These are phyloP conservation scores for Inonotus obliquus DNA, from an alignment of 1,284 basidiomycete species.

Conservation along the genomic window DNA sequence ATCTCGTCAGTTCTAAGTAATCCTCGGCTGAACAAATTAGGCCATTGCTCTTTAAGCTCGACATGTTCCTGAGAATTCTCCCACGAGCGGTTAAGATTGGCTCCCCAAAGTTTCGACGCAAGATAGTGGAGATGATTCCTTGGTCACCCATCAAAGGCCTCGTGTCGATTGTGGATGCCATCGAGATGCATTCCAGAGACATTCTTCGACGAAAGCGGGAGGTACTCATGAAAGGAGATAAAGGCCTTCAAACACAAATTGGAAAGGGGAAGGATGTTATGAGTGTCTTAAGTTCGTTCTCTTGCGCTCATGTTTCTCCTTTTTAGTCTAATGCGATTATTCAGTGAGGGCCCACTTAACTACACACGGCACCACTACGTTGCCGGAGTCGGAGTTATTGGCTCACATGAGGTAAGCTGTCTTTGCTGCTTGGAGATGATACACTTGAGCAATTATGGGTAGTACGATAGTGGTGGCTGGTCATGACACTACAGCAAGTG, in stretches of 20 bases:
- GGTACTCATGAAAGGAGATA: conserved; percentile 24
- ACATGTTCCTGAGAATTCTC: conserved; percentile 6
- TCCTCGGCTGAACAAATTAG: neutral
- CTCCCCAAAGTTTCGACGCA: conserved; percentile 6
- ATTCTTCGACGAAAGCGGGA: conserved; percentile 22
- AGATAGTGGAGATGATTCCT: conserved; percentile 2
- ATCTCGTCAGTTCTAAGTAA: neutral
- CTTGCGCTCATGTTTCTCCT: neutral
- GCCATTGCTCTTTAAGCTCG: neutral
- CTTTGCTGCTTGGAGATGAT: neutral
- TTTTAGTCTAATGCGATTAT: neutral
- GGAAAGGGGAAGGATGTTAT: conserved; percentile 31
- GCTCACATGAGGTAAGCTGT: conserved; percentile 31
- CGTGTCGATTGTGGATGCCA: conserved; percentile 3
- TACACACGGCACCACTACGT: conserved; percentile 26
- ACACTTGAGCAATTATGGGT: neutral
- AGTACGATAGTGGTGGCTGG: conserved; percentile 29
- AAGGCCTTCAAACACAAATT: conserved; percentile 23
- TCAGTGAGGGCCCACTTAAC: conserved; percentile 29
- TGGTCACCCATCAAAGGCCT: neutral
- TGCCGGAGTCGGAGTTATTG: conserved; percentile 29
- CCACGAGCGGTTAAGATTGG: conserved; percentile 10
- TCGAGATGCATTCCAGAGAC: conserved; percentile 15
- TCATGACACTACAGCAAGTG: conserved; percentile 27
- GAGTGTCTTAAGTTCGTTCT: conserved; percentile 28